Conservation (phyloP, 1,284 basidiomycete genomes). For the Heliocybe sulcata region DNA sequence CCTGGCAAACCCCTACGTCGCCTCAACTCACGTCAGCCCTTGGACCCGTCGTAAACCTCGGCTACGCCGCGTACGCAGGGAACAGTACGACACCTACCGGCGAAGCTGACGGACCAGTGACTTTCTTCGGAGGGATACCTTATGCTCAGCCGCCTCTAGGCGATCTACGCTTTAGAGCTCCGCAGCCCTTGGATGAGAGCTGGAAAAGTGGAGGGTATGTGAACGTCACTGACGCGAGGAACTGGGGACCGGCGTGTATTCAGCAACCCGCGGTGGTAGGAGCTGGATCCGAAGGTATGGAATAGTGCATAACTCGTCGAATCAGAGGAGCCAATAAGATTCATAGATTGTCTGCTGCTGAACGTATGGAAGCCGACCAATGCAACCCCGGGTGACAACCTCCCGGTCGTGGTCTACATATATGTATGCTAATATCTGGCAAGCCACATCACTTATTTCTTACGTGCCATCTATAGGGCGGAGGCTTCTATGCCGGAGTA, state of each 20-base stretch:
- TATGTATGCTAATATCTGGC: conserved; percentile 19
- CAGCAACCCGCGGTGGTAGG: conserved; percentile 34
- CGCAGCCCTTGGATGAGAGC: conserved; percentile 34
- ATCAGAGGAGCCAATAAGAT: neutral
- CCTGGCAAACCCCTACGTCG: neutral
- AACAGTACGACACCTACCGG: conserved; percentile 33
- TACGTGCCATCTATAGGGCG: too few relatives aligned
- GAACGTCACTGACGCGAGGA: conserved; percentile 29
- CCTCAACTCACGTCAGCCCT: conserved; percentile 6
- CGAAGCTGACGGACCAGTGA: conserved; percentile 24
- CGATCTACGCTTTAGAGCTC: conserved; percentile 39
- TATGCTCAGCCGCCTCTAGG: conserved; percentile 52
- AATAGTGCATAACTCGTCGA: neutral
- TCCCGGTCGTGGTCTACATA: conserved; percentile 39
- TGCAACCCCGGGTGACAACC: conserved; percentile 31
- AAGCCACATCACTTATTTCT: too few relatives aligned
- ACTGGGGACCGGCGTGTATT: conserved; percentile 34
- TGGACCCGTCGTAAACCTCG: conserved; percentile 36
- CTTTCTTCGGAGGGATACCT: conserved; percentile 42
- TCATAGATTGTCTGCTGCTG: conserved; percentile 40
- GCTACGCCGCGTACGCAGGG: conserved; percentile 39
- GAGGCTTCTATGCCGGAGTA: conserved; percentile 1
- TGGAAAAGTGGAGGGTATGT: conserved; percentile 9
- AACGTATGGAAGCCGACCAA: conserved; percentile 46
- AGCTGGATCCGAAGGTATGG: conserved; percentile 31